Base-by-base conservation (phyloP, 1,284 basidiomycete genomes). In the Rhodotorula sp. region DNA sequence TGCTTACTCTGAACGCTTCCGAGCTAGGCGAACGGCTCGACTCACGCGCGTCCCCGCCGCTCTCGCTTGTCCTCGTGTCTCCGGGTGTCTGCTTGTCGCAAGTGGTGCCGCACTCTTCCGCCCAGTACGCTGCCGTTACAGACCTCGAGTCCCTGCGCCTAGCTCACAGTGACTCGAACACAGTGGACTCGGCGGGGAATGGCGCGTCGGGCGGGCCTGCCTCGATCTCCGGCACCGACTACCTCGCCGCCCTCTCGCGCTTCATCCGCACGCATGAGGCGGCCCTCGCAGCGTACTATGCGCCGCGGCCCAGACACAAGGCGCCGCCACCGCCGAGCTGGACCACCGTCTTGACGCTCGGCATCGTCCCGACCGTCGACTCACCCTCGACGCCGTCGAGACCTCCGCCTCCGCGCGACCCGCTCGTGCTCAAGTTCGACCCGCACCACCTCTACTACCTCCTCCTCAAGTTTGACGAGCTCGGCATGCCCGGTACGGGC, bases 391-490 rank as follows among this genome's bases (percentile, higher is more conserved):
- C 45, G 17, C 52, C 53, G 27, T 12, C 55, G 17, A 34, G 2
- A 50, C 34, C 50, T 12, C 25, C 41, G 10, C 54, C 46, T 12
- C 64, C 59, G 19, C 55, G 67, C 34, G 58, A 70, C 17, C 74
- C 77, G 21, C 82, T 90, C 52, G 82, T 89, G 17, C 86, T 93
- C 60, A 81, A 86, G 13, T 85, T 91, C 75, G 91, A 93, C 81
- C 87, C 86, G 23, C 91, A 93, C 80, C 91, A 90, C 77, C 86
- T 96, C 17, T 92, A 91, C 85, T 96, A 94, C 81, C 82, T 93
- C 74, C 86, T 96, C 67, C 89, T 94, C 82, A 89, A 91, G 58
- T 86, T 94, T 75, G 92, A 96, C 81, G 91, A 87, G 4, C 81
- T 91, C 49, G 89, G 88, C 21, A 83, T 91, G 67, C 82, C 87